Base-by-base conservation (phyloP, 1,139 yeast species). In the Hansenula lynferdii region DNA sequence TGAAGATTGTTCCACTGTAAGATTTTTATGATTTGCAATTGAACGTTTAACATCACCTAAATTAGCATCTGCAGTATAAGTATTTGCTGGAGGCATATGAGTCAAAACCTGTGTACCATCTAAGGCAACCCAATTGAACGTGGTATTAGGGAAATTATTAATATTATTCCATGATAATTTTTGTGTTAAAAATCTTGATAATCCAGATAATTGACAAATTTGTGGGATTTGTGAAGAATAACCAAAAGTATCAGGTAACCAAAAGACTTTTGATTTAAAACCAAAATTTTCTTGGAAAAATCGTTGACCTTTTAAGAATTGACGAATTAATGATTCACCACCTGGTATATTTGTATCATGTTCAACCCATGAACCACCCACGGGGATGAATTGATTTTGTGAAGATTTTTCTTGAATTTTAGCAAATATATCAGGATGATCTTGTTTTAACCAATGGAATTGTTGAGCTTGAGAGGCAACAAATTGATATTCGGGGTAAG, bases 361-460 rank as follows among this genome's bases (percentile, higher is more conserved):
- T 62, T 92, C 98, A 35, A 92, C 97, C 97, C 97, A 92, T 0
- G 96, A 80, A 5, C 97, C 97, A 40, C 98, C 98, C 48, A 92
- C 75, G 12, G 96, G 95, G 37, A 87, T 71, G 56, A 90, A 92
- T 50, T 85, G 82, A 39, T 85, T 85, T 27, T 77, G 75, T 38
- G 75, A 67, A 38, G 82, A 82, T 43, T 86, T 86, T 33, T 77
- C 73, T 50, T 80, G 72, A 14, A 65, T 42, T 42, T 77, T 71
- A 26, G 66, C 61, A 51, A 78, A 86, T 31, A 86, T 71, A 30
- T 80, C 86, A 0, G 97, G 97, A 54, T 92, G 94, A 56, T 87
- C 92, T 42, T 77, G 66, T 48, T 77, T 72, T 47, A 92, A 70
- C 98, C 98, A 92, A 58, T 85, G 81, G 62, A 84, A 92, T 60